Conservation (phyloP, 495 filamentous ascomycete genomes). For the Aspergillus affinis region DNA sequence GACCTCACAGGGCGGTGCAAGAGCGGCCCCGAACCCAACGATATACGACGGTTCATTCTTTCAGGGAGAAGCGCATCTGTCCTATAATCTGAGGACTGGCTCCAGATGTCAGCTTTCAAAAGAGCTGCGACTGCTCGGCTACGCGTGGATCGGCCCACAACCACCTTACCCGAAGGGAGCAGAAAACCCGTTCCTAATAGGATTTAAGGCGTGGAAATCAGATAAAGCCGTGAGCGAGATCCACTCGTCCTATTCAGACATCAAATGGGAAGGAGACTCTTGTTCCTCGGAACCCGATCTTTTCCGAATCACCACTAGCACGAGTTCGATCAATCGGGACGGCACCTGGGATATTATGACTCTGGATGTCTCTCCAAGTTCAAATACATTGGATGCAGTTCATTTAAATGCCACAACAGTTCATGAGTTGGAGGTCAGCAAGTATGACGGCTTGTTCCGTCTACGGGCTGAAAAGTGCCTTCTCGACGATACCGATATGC, state of each 20-base stretch:
- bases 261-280: neutral
- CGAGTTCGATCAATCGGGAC: neutral
- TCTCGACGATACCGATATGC: neutral
- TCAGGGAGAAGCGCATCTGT: constrained; percentile 3
- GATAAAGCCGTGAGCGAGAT: constrained; percentile 1
- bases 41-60: constrained; percentile 13
- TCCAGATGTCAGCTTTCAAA: neutral
- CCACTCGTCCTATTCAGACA: neutral
- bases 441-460: neutral
- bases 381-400: neutral
- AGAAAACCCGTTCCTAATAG: constrained; percentile 1
- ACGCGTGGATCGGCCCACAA: constrained; percentile 9
- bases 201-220: constrained; percentile 11
- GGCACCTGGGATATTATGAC: neutral
- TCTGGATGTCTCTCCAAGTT: neutral
- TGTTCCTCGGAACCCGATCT: constrained; percentile 4
- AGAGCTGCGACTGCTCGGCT: constrained; percentile 4
- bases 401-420: constrained; percentile 1
- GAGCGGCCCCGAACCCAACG: neutral
- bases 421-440: neutral
- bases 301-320: constrained; percentile 4
- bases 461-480: neutral
- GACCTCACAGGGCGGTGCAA: constrained; percentile 4
- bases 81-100: constrained; percentile 2
- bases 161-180: constrained; percentile 5